Percentiles rank a stretch among this genome's conserved stretches.
These are phyloP conservation scores for Centella asiatica DNA, from an alignment of 129 eudicot genomes.

Conservation along the genomic window DNA sequence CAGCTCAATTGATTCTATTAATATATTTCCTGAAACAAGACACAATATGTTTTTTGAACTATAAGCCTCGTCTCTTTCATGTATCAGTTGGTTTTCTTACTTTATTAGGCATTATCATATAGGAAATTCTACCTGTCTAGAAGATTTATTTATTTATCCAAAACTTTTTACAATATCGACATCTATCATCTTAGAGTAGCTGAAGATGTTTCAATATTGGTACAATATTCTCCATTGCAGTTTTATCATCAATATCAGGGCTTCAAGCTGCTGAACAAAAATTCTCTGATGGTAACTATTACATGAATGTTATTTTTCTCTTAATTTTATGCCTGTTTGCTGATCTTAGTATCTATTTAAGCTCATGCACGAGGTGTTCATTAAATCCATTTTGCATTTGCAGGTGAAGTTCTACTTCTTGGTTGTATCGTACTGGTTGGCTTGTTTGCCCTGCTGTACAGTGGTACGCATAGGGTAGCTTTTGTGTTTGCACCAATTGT, in stretches of 20 bases:
- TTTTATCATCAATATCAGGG: slow-evolving; percentile 75
- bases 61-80: too few species aligned
- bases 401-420: slow-evolving; percentile 46
- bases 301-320: not conserved
- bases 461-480: slow-evolving; percentile 77
- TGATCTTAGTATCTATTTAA: too few species aligned
- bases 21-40: too few species aligned
- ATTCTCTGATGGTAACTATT: slow-evolving; percentile 47
- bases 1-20: too few species aligned
- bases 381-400: slow-evolving; percentile 2
- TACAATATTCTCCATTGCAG: slow-evolving; percentile 34
- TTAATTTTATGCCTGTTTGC: slow-evolving; percentile 5
- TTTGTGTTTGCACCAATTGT: slow-evolving; percentile 69
- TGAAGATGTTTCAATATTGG: slow-evolving; percentile 1
- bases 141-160: too few species aligned
- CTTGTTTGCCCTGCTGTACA: slow-evolving; percentile 71
- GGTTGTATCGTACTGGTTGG: slow-evolving; percentile 72
- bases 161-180: too few species aligned
- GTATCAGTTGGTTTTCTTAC: too few species aligned
- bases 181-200: not conserved
- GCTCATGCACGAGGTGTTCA: too few species aligned
- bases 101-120: too few species aligned
- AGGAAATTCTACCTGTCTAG: too few species aligned
- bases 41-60: too few species aligned
- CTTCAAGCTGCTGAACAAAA: slow-evolving; percentile 33